Percentiles rank a stretch among this genome's conserved stretches.
Evolutionary conservation across 805 yeast genomes (phyloP).

Genomic region (Candida adriatica): DNA sequence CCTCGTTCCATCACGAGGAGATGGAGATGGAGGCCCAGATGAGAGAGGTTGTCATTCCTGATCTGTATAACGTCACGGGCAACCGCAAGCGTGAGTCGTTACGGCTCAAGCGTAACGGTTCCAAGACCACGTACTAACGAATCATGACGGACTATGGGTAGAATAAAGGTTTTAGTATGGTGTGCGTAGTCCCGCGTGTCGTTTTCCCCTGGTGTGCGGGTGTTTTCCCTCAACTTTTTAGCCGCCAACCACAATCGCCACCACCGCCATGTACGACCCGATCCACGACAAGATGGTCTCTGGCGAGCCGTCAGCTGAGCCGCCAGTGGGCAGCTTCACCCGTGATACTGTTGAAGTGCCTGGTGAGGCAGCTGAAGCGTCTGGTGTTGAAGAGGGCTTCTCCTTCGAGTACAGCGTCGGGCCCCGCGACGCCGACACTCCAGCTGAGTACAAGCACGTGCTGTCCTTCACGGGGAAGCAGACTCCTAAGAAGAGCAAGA

Average conservation of each 20-base stretch:
- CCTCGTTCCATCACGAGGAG: constrained; percentile 17
- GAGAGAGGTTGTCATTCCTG: constrained; percentile 18
- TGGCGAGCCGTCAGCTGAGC: too few species aligned
- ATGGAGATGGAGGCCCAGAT: constrained; percentile 11
- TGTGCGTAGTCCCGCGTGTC: too few species aligned
- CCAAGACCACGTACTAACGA: constrained; percentile 13
- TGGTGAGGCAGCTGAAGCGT: too few species aligned
- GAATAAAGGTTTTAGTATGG: too few species aligned
- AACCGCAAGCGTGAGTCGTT: constrained; percentile 47
- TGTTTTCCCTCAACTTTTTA: neutral
- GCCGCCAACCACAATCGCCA: neutral
- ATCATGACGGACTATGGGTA: neutral
- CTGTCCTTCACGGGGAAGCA: too few species aligned
- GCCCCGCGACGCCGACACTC: too few species aligned
- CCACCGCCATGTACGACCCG: constrained; percentile 11
- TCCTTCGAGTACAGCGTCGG: too few species aligned
- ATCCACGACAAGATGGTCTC: constrained; percentile 12
- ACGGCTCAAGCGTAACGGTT: constrained; percentile 38
- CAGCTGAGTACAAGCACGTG: too few species aligned
- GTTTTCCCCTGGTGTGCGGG: neutral
- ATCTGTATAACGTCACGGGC: constrained; percentile 36
- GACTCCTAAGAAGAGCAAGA: constrained; percentile 11
- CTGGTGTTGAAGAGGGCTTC: too few species aligned
- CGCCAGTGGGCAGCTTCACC: too few species aligned
- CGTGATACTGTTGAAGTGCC: too few species aligned